These are phyloP conservation scores for Candida cerambycidarum DNA, from an alignment of 805 yeast species.

Conservation along the genomic window DNA sequence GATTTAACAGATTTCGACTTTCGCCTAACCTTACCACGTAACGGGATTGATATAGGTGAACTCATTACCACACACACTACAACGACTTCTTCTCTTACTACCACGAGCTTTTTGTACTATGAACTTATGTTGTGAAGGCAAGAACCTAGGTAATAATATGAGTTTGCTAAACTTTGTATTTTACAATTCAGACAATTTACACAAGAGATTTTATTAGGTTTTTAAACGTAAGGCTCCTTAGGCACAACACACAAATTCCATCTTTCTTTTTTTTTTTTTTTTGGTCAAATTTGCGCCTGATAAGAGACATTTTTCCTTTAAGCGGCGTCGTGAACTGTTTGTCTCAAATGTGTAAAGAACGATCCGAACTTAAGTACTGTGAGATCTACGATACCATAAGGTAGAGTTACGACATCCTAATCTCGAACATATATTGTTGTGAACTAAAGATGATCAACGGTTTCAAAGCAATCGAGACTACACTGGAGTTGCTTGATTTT, in stretches of 20 bases:
- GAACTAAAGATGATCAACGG: no score
- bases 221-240: constrained; percentile 4
- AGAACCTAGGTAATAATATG: no score
- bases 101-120: no score
- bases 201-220: not conserved
- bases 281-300: constrained; percentile 2
- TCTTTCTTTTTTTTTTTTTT: not conserved
- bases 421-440: no score
- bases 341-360: no score
- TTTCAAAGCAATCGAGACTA: not conserved
- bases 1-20: constrained; percentile 3
- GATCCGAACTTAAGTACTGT: not conserved
- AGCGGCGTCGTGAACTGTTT: not conserved
- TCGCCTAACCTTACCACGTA: not conserved
- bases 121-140: no score
- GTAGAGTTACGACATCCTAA: no score
- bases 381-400: constrained; percentile 1
- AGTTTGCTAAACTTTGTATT: no score
- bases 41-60: constrained; percentile 1
- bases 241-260: constrained; percentile 1
- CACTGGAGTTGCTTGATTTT: no score
- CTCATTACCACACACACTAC: constrained; percentile 2
- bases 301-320: constrained; percentile 4
- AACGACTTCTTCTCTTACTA: no score
- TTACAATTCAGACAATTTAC: not conserved